Evolutionary conservation across 371 early-diverging fungal genomes (phyloP), one percentile per base, ranked within the genome.

Genomic region (Mucor circinelloides): DNA sequence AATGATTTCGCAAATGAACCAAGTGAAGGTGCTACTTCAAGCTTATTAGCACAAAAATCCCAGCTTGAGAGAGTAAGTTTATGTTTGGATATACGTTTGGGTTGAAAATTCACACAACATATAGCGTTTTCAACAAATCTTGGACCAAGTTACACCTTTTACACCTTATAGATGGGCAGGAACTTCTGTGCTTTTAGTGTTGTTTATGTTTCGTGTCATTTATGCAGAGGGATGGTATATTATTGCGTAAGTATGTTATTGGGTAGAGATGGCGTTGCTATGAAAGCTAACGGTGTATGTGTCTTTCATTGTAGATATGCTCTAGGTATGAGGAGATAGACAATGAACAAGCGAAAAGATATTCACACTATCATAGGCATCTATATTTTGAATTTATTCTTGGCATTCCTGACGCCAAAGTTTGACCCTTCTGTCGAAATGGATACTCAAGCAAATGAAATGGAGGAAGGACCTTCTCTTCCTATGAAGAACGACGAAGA

Each of bases 331-430:
- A 21, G 52, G 28, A 58, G 7, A 55, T 10, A 61, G 31, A 60
- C 6, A 3, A 19, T 12, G 5, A 32, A 4, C 15, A 68, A 40
- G 9, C 17, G 34, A 42, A 55, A 13, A 31, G 17, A 30, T 23
- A 42, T 13, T 30, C 12, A 57, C 8, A n/a, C 21, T 13, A 19
- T 44, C 31, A 13, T 95, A 66, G 97, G 94, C 25, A 99, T 99
- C 66, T 99, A 97, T 78, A 84, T 98, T 58, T 87, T 99, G 64
- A 97, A 97, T 71, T 77, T 95, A 52, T 97, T 98, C 79, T 81
- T 98, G 63, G 95, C 94, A 9, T 99, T 99, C 75, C 77, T 99
- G 70, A 92, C 94, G 71, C 99, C 99, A 38, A 97, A 97, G 76
- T 92, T 97, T 72, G 97, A 96, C 71, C 97, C 99, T 7, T 95